phyloP scores from a whole-genome alignment of 2,329 filamentous ascomycete species.

The Fusarium buharicum region DNA sequence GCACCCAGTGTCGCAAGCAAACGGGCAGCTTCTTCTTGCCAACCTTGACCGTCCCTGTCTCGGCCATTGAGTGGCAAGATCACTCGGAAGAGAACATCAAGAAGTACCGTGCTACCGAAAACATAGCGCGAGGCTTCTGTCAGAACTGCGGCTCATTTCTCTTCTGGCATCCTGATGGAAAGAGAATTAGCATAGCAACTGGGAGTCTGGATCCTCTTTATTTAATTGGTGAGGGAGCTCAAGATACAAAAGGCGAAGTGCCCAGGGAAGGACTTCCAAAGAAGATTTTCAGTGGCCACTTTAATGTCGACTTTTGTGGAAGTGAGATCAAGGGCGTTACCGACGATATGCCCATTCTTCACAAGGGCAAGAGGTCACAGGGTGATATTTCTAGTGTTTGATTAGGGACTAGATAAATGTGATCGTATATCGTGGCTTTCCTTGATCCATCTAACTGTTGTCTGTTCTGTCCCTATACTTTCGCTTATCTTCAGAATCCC shows the following conservation, averaged over 20 bases:
- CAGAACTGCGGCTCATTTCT: slow-evolving; percentile 12
- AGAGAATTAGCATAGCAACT: slow-evolving; percentile 2
- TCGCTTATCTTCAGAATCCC: accelerated
- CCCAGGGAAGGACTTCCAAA: neutral
- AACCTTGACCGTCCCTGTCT: neutral
- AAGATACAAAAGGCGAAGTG: accelerated
- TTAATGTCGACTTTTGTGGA: slow-evolving; percentile 2
- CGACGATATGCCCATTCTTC: slow-evolving; percentile 13
- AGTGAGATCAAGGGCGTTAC: slow-evolving; percentile 24
- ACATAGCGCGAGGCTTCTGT: slow-evolving; percentile 10
- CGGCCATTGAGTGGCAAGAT: neutral
- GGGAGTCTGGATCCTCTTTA: slow-evolving; percentile 20
- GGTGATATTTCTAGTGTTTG: slow-evolving; percentile 3
- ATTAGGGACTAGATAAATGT: neutral
- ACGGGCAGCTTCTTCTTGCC: slow-evolving; percentile 15
- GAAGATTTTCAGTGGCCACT: slow-evolving; percentile 1
- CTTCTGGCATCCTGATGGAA: slow-evolving; percentile 9
- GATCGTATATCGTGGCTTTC: too few relatives aligned
- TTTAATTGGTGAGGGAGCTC: neutral
- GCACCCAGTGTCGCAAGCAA: slow-evolving; percentile 24
- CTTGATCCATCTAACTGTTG: neutral
- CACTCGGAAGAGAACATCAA: neutral
- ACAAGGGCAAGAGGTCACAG: slow-evolving; percentile 3
- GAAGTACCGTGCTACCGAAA: slow-evolving; percentile 1
- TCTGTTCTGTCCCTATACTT: neutral